Evolutionary conservation across 2,329 filamentous ascomycete species (phyloP), one percentile per base, ranked within the genome.

Genomic region (Colletotrichum liaoningense): DNA sequence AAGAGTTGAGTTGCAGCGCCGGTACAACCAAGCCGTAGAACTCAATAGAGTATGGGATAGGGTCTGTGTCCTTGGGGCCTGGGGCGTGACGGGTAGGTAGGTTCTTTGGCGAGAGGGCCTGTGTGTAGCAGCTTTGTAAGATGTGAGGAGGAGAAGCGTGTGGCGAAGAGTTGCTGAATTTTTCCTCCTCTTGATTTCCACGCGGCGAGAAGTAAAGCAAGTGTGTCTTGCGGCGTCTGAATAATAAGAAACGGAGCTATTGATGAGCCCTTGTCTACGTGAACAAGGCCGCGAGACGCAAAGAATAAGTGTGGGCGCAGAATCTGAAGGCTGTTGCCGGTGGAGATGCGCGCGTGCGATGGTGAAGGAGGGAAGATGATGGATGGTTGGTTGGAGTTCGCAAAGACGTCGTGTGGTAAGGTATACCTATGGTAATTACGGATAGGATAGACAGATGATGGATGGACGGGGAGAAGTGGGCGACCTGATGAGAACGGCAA

Each of bases 331-430:
- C 42, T 67, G 72, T 69, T 38, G 72, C 57, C 33, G 56, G 52
- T 74, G 64, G 64, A 73, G 54, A 63, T 73, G 72, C 58, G 64
- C 69, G 69, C 30, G 66, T 54, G 63, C 63, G 72, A 28, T 67
- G 63, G 69, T 67, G 73, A 73, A 68, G 64, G 69, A 74, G 73
- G 69, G 65, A 74, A 69, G 62, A 74, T 74, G 69, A 62, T 60
- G 73, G 73, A 69, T 74, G 69, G 73, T 74, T 74, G 73, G 73
- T 66, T 73, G 73, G 66, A 35, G 65, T 69, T 65, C 46, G 69
- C 69, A 74, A 63, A 72, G 68, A 67, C 63, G 71, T 35, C 60
- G 71, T 33, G 65, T 64, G 67, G 56, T 67, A 72, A 64, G 59
- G 59, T 52, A 49, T 54, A 38, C 35, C 35, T 38, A 38, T 42